phyloP scores from a whole-genome alignment of 225 moss, liverwort and hornwort species.

The Polytrichum commune region DNA sequence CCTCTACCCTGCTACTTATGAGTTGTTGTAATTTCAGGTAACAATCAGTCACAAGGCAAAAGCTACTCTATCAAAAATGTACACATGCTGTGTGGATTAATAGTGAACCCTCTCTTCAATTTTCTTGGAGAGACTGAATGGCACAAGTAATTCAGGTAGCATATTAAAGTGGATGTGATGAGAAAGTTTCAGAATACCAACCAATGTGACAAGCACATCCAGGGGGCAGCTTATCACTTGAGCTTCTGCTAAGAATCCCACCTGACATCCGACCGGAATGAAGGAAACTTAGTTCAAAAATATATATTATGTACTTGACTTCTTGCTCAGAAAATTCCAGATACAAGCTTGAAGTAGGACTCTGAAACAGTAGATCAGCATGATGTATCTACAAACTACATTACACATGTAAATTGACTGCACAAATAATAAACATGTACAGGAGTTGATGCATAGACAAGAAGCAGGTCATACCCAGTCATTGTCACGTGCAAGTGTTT shows the following conservation, averaged over 20 bases:
- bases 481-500: slow-evolving; percentile 66
- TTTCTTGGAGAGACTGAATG: too few species aligned
- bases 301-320: too few species aligned
- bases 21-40: too few species aligned
- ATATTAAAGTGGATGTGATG: slow-evolving; percentile 1
- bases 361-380: too few species aligned
- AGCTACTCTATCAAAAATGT: neutral
- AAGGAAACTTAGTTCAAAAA: neutral
- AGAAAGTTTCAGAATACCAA: slow-evolving; percentile 10
- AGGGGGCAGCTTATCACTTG: slow-evolving; percentile 69
- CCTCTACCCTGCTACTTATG: neutral
- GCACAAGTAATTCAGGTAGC: neutral
- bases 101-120: too few species aligned
- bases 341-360: too few species aligned
- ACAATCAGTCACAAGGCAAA: neutral
- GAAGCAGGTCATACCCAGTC: slow-evolving; percentile 50
- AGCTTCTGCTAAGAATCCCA: slow-evolving; percentile 74
- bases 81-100: too few species aligned
- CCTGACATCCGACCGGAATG: slow-evolving; percentile 21
- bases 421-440: too few species aligned
- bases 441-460: too few species aligned
- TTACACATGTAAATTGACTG: too few species aligned
- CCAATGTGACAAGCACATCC: slow-evolving; percentile 53
- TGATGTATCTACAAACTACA: too few species aligned
- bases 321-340: too few species aligned